Evolutionary conservation across 495 filamentous ascomycete genomes (phyloP).

Genomic region (Penicillium odoratum): DNA sequence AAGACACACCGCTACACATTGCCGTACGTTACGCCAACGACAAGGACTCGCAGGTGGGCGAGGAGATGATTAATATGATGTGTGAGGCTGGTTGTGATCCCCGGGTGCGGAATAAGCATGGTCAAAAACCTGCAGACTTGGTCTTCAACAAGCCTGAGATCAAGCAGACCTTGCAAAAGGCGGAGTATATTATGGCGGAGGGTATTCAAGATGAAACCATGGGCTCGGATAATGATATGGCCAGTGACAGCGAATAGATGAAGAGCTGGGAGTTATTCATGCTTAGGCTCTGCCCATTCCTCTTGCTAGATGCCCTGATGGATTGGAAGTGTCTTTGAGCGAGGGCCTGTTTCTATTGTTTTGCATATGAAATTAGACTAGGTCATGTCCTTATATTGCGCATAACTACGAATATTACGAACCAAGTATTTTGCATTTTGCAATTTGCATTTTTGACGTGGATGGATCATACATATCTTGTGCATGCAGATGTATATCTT

Average conservation of each 20-base stretch:
- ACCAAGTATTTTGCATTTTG: not conserved
- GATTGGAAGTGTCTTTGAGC: conserved; percentile 4
- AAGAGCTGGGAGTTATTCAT: not conserved
- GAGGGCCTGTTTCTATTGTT: not conserved
- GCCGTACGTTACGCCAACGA: conserved; percentile 83
- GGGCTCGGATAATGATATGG: conserved; percentile 36
- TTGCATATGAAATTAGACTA: conserved; percentile 10
- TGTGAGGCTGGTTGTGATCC: conserved; percentile 89
- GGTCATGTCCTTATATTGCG: conserved; percentile 9
- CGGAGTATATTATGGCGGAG: conserved; percentile 66
- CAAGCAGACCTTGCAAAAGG: conserved; percentile 65
- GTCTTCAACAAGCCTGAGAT: conserved; percentile 64
- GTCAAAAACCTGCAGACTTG: conserved; percentile 43
- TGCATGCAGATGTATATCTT: not conserved
- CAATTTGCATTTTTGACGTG: not conserved
- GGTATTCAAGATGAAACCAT: conserved; percentile 36
- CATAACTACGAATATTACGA: conserved; percentile 15
- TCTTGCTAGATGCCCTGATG: not conserved
- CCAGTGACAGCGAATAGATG: conserved; percentile 45
- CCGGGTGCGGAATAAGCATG: conserved; percentile 48
- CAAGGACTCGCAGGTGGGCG: conserved; percentile 62
- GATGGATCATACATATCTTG: too few relatives aligned
- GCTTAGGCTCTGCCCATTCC: not conserved
- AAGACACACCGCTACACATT: conserved; percentile 87
- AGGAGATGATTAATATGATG: conserved; percentile 80